Evolutionary conservation across 352 stramenopile genomes (phyloP), one percentile per base, ranked within the genome.

Genomic region (Phytopythium helicoides): DNA sequence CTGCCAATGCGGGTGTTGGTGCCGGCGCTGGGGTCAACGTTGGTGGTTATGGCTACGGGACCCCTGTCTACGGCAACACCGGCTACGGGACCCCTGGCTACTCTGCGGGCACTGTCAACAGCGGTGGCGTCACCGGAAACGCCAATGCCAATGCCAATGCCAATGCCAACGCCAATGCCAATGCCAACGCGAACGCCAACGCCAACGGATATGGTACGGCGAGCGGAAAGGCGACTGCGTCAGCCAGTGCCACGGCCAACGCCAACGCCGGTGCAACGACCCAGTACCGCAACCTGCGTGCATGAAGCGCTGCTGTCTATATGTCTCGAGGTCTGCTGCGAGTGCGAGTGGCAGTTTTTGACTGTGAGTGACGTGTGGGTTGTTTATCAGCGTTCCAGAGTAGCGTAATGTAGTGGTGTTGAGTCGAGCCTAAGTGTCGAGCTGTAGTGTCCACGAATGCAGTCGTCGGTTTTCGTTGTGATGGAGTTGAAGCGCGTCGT

Each of bases 241-340:
- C 5, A 12, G 36, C 36, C 36, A 41, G n/a, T 12, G 18, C 39
- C 7, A 45, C 23, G 10, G 39, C 39, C 3, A 46, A 46, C 39
- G 39, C 39, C 3, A 46, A 46, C 10, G 39, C 19, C 18, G 39
- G 39, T 9, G 39, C 1, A 3, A 26, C 41, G 23, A 47, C 19
- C 18, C 40, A 47, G 40, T 47, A 47, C 40, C 40, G 40, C 22
- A 47, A 47, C 40, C 22, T 47, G 3, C 40, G 40, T 9, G 40
- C 40, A 21, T 47, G 28, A 16, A 28, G 25, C 23, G 39, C 18
- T 9, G 28, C 28, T 33, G 28, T 33, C 28, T 5, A 9, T 33
- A 9, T 33, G 5, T 33, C 28, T 5, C 9, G 28, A 33, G 28
- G 28, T 9, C 28, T 33, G 28, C 28, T 5, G 5, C 28, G 28